Evolutionary conservation across 2,329 filamentous ascomycete species (phyloP), one percentile per base, ranked within the genome.

Genomic region (Fusarium aywerte): DNA sequence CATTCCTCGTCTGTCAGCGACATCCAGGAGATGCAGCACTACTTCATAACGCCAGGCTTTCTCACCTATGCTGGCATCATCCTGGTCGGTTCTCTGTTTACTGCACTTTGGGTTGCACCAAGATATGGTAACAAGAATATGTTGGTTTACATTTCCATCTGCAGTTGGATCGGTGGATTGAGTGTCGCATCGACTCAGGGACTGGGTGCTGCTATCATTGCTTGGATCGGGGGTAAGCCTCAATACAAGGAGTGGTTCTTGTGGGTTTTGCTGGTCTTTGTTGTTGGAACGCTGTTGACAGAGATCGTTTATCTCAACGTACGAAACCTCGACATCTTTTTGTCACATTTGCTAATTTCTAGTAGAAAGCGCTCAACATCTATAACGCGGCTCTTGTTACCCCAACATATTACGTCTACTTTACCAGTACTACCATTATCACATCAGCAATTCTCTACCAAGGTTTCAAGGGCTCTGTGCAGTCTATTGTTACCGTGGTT

Each of bases 211-310:
- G 95, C 95, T 18, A 94, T 99, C 67, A 87, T 97, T 55, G 92
- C 95, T 0, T 93, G 97, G 81, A 90, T 90, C 61, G 85, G 87
- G 18, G 96, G 95, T 16, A 88, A 89, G 48, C 85, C 90, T 3
- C 94, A 99, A 83, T 98, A 97, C 80, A 97, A 97, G 77, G 89
- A 98, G 77, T 98, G 95, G 95, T 99, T 99, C 76, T 81, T 97
- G 36, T 99, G 97, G 79, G 90, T 98, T 7, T 81, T 98, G 31
- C 82, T 98, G 56, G 92, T 94, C 7, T 98, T 99, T 79, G 93
- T 98, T 51, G 85, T 98, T 67, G 80, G 82, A n/a, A 98, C 96
- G 0, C 82, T 99, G 12, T 72, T 98, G 72, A 97, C 93, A 0
- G 96, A 98, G 80, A 97, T 99, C 67, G 90, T 98, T 68, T 99